These are phyloP conservation scores for thale cress (Arabidopsis thaliana) DNA, from an alignment of 345 rosid genomes.

Conservation along the genomic window DNA sequence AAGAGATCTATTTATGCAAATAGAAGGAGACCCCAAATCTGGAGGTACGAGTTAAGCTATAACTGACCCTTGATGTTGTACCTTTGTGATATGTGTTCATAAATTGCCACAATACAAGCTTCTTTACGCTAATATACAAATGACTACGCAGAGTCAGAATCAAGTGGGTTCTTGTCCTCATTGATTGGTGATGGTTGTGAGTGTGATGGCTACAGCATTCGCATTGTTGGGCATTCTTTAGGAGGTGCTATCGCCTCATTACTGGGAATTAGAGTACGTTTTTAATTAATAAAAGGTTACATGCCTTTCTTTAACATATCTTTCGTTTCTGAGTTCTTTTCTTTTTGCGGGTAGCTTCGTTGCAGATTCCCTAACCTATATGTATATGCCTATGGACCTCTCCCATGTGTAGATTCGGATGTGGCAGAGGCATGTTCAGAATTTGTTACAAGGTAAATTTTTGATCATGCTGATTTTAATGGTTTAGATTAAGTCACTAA, in stretches of 20 bases:
- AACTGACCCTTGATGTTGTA: constrained; percentile 4
- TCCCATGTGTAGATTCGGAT: constrained; percentile 79
- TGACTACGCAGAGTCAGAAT: constrained; percentile 48
- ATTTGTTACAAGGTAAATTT: constrained; percentile 76
- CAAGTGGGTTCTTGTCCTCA: constrained; percentile 71
- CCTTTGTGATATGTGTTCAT: background rate
- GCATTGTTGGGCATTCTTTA: constrained; percentile 86
- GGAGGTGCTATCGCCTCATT: constrained; percentile 93
- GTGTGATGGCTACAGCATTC: constrained; percentile 81
- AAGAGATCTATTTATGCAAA: constrained; percentile 75
- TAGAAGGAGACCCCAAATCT: constrained; percentile 67
- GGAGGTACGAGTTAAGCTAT: constrained; percentile 47
- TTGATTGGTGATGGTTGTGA: constrained; percentile 84
- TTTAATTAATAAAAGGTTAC: constrained; percentile 4
- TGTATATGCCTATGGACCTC: constrained; percentile 84
- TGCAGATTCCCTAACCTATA: constrained; percentile 63
- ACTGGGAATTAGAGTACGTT: constrained; percentile 81
- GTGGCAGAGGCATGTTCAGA: constrained; percentile 83
- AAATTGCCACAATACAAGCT: background rate
- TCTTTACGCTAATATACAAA: constrained; percentile 23
- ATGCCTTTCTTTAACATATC: background rate
- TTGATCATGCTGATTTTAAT: constrained; percentile 13
- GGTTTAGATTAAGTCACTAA: constrained; percentile 16
- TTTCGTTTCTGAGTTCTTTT: constrained; percentile 21
- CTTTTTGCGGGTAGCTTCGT: constrained; percentile 55